Percentiles rank a stretch among this genome's conserved stretches.
Conservation (phyloP, 306 rosid genomes). For the Acmispon strigosus region DNA sequence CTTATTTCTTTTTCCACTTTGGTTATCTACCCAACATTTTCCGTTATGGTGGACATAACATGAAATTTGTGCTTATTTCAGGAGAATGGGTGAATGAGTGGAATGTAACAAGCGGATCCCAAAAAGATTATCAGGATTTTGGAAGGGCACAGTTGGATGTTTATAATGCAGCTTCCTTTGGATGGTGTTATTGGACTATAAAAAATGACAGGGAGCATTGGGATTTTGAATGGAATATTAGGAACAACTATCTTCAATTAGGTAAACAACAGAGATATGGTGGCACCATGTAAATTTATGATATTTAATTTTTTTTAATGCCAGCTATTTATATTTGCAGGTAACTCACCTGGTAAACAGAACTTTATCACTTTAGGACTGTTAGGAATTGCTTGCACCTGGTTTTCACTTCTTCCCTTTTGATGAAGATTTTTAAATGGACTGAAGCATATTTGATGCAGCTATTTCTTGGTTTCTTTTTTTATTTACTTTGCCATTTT, state of each 20-base stretch:
- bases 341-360: conserved; percentile 41
- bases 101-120: conserved; percentile 45
- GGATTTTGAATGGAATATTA: conserved; percentile 89
- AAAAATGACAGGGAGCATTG: conserved; percentile 74
- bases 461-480: conserved; percentile 6
- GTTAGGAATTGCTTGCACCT: conserved; percentile 33
- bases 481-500: conserved; percentile 11
- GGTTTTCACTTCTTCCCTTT: conserved; percentile 36
- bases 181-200: conserved; percentile 85
- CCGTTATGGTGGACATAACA: background rate
- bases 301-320: background rate
- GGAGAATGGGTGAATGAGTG: conserved; percentile 56
- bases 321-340: conserved; percentile 32
- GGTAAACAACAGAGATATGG: conserved; percentile 31
- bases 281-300: background rate
- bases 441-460: conserved; percentile 22
- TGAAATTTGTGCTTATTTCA: conserved; percentile 19
- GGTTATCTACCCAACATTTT: no score
- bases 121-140: conserved; percentile 56
- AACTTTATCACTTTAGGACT: conserved; percentile 9
- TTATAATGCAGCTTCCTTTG: conserved; percentile 70
- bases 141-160: conserved; percentile 79
- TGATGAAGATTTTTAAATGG: conserved; percentile 21
- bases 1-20: no score
- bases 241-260: conserved; percentile 61